Conservation (phyloP, 2,329 filamentous ascomycete species). For the Ciborinia camelliae region DNA sequence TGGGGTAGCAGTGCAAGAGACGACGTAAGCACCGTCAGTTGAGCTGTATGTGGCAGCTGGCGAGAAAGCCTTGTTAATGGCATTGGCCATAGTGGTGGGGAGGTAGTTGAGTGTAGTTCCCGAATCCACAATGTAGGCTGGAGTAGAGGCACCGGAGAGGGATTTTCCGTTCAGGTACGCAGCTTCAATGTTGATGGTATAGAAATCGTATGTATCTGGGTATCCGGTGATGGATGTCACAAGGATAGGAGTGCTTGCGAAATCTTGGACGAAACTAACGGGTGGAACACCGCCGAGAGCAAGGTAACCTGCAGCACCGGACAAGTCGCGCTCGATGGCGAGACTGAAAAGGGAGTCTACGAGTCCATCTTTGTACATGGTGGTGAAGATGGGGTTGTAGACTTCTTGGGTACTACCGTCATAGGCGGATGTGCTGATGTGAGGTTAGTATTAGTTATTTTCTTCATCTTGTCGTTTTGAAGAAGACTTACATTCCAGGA, state of each 20-base stretch:
- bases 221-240: slow-evolving; percentile 26
- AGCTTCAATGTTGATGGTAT: slow-evolving; percentile 26
- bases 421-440: slow-evolving; percentile 31
- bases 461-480: background rate
- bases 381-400: slow-evolving; percentile 50
- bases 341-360: slow-evolving; percentile 48
- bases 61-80: slow-evolving; percentile 42
- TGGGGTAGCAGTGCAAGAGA: slow-evolving; percentile 42
- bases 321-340: slow-evolving; percentile 42
- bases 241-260: slow-evolving; percentile 26
- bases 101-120: slow-evolving; percentile 44
- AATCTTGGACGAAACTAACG: slow-evolving; percentile 34
- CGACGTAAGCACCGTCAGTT: slow-evolving; percentile 38
- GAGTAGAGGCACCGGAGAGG: slow-evolving; percentile 11
- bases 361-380: slow-evolving; percentile 44
- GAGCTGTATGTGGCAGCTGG: slow-evolving; percentile 41
- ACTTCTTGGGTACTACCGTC: slow-evolving; percentile 26
- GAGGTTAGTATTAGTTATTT: background rate
- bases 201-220: slow-evolving; percentile 25
- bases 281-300: slow-evolving; percentile 49
- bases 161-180: slow-evolving; percentile 18
- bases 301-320: slow-evolving; percentile 43
- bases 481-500: slow-evolving; percentile 38
- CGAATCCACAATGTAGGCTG: slow-evolving; percentile 40
- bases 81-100: slow-evolving; percentile 39